phyloP scores from a whole-genome alignment of 2,329 filamentous ascomycete genomes.

The Apiospora arundinis region DNA sequence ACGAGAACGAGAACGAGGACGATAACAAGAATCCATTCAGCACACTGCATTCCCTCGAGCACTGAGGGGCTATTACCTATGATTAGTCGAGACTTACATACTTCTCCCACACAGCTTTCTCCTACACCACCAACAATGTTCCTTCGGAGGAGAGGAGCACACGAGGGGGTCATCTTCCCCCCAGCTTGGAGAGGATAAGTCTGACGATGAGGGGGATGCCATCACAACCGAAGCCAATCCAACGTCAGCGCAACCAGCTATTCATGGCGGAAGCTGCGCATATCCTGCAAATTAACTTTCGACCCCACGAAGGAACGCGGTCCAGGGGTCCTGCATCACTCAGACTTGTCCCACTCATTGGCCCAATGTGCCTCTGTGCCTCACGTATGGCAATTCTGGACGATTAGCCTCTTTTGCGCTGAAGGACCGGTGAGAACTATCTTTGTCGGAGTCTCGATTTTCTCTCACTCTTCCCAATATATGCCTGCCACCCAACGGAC shows the following conservation, averaged over 20 bases:
- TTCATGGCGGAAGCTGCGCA: constrained; percentile 17
- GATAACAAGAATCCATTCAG: neutral
- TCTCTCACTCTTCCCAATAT: neutral
- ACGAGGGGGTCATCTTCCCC: neutral
- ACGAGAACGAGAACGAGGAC: neutral
- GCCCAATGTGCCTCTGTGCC: constrained; percentile 13
- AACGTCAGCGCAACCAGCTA: constrained; percentile 3
- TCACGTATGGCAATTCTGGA: constrained; percentile 14
- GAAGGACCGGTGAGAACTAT: constrained; percentile 14
- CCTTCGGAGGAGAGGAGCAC: neutral
- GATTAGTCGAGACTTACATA: neutral
- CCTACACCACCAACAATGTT: neutral
- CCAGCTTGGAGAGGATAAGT: neutral
- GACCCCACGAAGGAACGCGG: constrained; percentile 18
- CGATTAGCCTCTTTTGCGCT: constrained; percentile 11
- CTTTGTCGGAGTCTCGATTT: neutral
- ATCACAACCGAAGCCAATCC: neutral
- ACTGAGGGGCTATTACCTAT: neutral
- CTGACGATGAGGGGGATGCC: neutral
- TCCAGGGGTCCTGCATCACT: constrained; percentile 8
- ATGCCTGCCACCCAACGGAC: neutral
- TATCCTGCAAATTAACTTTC: constrained; percentile 20
- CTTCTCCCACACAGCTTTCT: neutral
- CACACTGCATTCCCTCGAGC: neutral
- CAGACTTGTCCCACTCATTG: constrained; percentile 4